Percentiles rank a stretch among this genome's conserved stretches.
These are phyloP conservation scores for Russula sp. DNA, from an alignment of 768 basidiomycete species.

Conservation along the genomic window DNA sequence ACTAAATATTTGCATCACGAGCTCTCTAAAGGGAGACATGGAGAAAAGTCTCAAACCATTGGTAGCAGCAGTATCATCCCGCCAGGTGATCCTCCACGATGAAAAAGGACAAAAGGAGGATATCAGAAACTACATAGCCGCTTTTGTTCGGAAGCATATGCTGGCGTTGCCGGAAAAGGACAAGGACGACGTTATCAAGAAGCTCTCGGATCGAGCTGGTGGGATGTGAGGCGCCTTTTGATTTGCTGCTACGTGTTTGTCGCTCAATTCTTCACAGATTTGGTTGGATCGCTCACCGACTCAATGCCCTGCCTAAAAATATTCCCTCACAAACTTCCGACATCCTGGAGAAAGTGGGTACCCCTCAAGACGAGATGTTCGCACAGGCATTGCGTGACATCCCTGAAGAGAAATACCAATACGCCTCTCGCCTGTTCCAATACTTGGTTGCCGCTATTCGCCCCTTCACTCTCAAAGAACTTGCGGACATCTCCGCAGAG, in stretches of 20 bases:
- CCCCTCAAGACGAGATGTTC: neutral
- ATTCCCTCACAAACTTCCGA: neutral
- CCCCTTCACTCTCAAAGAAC: neutral
- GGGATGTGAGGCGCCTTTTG: neutral
- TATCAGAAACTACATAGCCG: neutral
- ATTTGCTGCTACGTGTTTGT: neutral
- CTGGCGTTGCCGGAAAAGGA: neutral
- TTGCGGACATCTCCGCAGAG: neutral
- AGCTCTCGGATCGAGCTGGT: neutral
- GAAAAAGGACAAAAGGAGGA: neutral
- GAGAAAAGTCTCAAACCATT: neutral
- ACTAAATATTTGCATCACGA: neutral
- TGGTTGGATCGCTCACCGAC: neutral
- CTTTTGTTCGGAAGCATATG: neutral
- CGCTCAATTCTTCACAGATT: neutral
- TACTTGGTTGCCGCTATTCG: neutral
- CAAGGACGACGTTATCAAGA: neutral
- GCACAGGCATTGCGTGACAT: neutral
- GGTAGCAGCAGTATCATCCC: neutral
- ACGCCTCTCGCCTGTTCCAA: neutral
- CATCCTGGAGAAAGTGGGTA: neutral
- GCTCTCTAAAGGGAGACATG: neutral
- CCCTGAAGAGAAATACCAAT: neutral
- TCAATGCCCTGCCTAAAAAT: neutral
- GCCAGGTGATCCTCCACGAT: neutral